Evolutionary conservation across 164 flowering plant species (phyloP), one percentile per base, ranked within the genome.

Genomic region (Chloranthus sessilifolius): DNA sequence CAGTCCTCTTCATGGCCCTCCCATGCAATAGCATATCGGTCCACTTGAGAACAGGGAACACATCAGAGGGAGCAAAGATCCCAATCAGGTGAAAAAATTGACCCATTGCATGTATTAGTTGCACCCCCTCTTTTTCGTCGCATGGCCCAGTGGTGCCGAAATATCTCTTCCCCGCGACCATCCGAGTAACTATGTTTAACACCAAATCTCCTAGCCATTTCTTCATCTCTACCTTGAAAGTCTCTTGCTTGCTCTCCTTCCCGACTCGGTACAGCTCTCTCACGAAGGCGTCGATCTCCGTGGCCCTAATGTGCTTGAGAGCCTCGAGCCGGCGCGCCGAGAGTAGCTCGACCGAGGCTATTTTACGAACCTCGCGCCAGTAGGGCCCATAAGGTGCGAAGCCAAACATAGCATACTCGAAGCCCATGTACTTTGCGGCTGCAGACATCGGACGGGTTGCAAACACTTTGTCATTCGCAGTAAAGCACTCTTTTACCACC

Each of bases 121-220:
- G 19, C 43, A 24, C 37, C 17, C 15, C 39, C 37, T 48, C 52
- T 1, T 29, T 15, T 6, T 46, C 34, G 4, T 21, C 29, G 11
- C 2, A 4, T 3, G 1, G 12, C 1, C 27, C 27, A 42, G 0
- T 1, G 23, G 46, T 53, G 1, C 50, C 59, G 10, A 28, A 62
- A 26, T 58, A 70, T 21, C 74, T 27, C 52, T 74, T 74, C 52
- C 77, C 75, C 2, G 71, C 67, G 1, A 70, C 31, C 75, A 77
- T 72, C 52, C 71, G 70, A 59, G 61, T 53, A 9, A 78, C 55
- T 4, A 47, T 55, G 35, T 69, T 71, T 23, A 61, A 55, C 3
- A 63, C 40, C 44, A 79, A 6, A 17, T 58, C 58, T 0, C 50
- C 11, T 12, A 71, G 43, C 40, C 53, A 61, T 43, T 73, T 16